Evolutionary conservation across 495 filamentous ascomycete genomes (phyloP).

Genomic region (Tuber microsphaerosporum): DNA sequence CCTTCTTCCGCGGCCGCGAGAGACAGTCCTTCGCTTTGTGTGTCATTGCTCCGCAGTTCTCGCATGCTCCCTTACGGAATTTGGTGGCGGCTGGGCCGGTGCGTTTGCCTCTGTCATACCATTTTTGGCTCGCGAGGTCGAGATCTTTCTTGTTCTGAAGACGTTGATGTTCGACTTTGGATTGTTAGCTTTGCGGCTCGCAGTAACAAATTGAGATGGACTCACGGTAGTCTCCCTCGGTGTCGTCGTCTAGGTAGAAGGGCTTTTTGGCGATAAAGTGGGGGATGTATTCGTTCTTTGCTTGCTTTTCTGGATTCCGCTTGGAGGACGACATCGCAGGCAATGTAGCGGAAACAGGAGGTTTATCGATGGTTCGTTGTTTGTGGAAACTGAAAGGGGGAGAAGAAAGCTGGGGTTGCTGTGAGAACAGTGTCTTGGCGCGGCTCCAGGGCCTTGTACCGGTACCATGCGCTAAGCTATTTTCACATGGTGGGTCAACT

Average conservation of each 20-base stretch:
- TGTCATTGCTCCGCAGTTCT: conserved; percentile 95
- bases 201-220: not conserved
- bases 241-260: conserved; percentile 84
- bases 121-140: conserved; percentile 59
- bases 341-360: conserved; percentile 39
- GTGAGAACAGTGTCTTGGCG: not conserved
- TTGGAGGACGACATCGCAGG: conserved; percentile 46
- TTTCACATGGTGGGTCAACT: not conserved
- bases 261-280: conserved; percentile 96
- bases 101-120: conserved; percentile 82
- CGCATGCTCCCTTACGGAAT: conserved; percentile 93
- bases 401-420: not conserved
- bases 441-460: not conserved
- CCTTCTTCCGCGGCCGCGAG: conserved; percentile 77
- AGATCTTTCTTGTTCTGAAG: conserved; percentile 60
- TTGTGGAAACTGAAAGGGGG: not conserved
- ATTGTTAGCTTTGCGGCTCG: conserved; percentile 12
- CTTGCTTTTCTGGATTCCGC: conserved; percentile 40
- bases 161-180: conserved; percentile 77
- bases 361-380: not conserved
- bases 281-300: conserved; percentile 90
- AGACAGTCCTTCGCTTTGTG: conserved; percentile 94
- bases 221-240: conserved; percentile 67
- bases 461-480: not conserved
- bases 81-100: conserved; percentile 80